Evolutionary conservation across 179 eudicot species (phyloP).

Genomic region (Actinidia arguta): DNA sequence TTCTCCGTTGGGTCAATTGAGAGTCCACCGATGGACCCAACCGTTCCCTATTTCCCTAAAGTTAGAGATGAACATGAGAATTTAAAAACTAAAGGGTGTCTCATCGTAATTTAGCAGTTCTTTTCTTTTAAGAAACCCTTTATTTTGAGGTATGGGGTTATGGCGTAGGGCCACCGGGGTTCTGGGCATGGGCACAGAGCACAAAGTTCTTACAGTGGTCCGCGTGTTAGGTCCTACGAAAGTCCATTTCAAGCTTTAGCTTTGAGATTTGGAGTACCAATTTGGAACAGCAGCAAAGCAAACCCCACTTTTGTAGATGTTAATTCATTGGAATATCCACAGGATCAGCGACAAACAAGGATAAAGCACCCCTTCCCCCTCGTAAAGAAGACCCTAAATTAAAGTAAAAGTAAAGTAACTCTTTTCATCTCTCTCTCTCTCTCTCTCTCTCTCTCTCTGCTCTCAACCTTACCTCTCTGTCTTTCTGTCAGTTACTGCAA

Average conservation of each 20-base stretch:
- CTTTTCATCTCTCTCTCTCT: not conserved
- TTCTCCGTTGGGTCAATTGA: too few species aligned
- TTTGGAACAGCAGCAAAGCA: too few species aligned
- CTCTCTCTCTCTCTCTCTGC: not conserved
- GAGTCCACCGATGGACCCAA: too few species aligned
- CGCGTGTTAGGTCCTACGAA: not conserved
- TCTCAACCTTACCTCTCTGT: not conserved
- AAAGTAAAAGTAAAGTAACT: not conserved
- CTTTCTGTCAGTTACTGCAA: not conserved
- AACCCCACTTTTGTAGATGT: not conserved
- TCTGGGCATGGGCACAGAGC: not conserved
- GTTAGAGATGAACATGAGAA: too few species aligned
- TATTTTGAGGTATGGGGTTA: too few species aligned
- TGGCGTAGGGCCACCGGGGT: too few species aligned
- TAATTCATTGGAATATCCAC: not conserved
- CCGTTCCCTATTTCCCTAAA: too few species aligned
- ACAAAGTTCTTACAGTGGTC: not conserved
- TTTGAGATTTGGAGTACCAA: not conserved
- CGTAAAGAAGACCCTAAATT: not conserved
- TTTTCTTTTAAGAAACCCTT: too few species aligned
- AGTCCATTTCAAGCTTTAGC: not conserved
- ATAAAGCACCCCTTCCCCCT: not conserved
- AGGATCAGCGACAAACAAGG: conserved; percentile 2
- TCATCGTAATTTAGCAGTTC: too few species aligned
- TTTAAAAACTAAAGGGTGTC: too few species aligned